phyloP scores from a whole-genome alignment of 2,329 filamentous ascomycete genomes.

The Exophiala dermatitidis region DNA sequence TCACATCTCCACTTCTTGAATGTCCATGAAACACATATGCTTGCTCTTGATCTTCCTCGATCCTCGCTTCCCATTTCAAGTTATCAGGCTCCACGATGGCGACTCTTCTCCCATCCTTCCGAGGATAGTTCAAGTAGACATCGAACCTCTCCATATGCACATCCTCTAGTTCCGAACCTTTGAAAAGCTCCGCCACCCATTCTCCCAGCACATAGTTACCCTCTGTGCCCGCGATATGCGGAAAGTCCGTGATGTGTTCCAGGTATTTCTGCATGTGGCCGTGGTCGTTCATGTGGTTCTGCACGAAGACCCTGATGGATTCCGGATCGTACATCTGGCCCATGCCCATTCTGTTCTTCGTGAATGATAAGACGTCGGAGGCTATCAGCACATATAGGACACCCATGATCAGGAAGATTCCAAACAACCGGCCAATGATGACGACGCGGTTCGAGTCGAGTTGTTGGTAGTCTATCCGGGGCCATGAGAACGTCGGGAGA shows the following conservation, averaged over 20 bases:
- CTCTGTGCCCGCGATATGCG: slow-evolving; percentile 89
- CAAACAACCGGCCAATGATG: slow-evolving; percentile 65
- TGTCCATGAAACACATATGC: slow-evolving; percentile 80
- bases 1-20: slow-evolving; percentile 78
- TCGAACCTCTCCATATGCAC: slow-evolving; percentile 71
- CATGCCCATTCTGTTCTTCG: slow-evolving; percentile 52
- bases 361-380: slow-evolving; percentile 69
- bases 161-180: slow-evolving; percentile 63
- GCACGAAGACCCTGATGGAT: slow-evolving; percentile 66
- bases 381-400: slow-evolving; percentile 80
- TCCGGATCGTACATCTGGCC: slow-evolving; percentile 76
- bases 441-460: slow-evolving; percentile 52
- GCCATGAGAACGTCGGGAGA: slow-evolving; percentile 38
- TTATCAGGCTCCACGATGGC: slow-evolving; percentile 67
- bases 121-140: slow-evolving; percentile 91
- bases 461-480: slow-evolving; percentile 32
- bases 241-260: slow-evolving; percentile 69
- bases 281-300: slow-evolving; percentile 60
- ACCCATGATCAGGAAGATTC: slow-evolving; percentile 65
- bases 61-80: slow-evolving; percentile 65
- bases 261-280: slow-evolving; percentile 65
- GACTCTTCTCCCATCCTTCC: slow-evolving; percentile 65
- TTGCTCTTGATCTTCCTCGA: slow-evolving; percentile 75
- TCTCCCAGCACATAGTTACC: slow-evolving; percentile 80
- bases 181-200: slow-evolving; percentile 74